Base-by-base conservation (phyloP, 768 basidiomycete species). In the Suillus brevipes region DNA sequence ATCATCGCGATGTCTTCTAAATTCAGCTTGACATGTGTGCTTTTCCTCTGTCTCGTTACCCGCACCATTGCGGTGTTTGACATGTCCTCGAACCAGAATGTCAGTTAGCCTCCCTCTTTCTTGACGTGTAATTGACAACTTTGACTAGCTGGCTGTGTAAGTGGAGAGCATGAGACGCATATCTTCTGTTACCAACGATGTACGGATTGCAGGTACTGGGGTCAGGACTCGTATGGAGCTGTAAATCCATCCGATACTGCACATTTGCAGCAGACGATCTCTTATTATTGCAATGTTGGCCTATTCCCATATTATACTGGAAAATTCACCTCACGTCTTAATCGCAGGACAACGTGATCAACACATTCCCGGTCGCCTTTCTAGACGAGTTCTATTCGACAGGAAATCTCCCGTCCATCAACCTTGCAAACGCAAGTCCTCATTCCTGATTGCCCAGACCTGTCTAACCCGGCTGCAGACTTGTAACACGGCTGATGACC, bases 311-410 rank as follows among this genome's bases (percentile, higher is more conserved):
- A 63, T 36, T 23, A 28, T 38, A 31, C 5, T 28, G 13, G 34
- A 38, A 63, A 18, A 18, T 18, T 60, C 1, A 28, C 8, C 53
- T 63, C 34, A 25, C 1, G 1, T 40, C 7, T 38, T 20, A 9
- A 31, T 40, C 5, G 6, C 69, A 87, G 83, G 89, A 89, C 69
- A 73, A 81, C 71, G 76, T 82, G 5, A 84, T 89, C 55, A 80
- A 90, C 67, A 83, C 78, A 45, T 78, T 90, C 57, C 89, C 88
- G 0, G 64, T 90, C 53, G 88, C 88, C 2, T 90, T 89, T 73
- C 66, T 90, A 40, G 76, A 84, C 67, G 80, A 83, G 57, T 89
- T 86, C 77, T 89, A 85, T 74, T 83, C 83, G 20, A 78, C 81
- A 12, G 89, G 85, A 9, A 84, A 83, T 62, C 70, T 84, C 9